Percentiles rank a stretch among this genome's conserved stretches.
Evolutionary conservation across 169 alveolate genomes (phyloP).

Genomic region (Plasmodium cynomolgi): DNA sequence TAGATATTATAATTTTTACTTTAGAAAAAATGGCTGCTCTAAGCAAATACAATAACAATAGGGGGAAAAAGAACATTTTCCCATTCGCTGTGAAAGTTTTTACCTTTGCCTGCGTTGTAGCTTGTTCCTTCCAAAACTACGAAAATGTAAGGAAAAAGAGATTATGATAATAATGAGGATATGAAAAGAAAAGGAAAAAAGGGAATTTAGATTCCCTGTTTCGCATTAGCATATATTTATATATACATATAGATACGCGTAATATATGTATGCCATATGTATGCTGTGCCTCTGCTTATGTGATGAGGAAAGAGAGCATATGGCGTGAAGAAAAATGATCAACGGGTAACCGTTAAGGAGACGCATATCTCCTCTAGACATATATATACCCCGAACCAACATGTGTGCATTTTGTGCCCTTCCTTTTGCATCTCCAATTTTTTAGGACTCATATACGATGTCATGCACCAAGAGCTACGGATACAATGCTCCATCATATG

Average conservation of each 20-base stretch:
- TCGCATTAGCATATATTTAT: not conserved
- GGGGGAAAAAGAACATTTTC: not conserved
- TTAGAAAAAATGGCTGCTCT: slow-evolving; percentile 19
- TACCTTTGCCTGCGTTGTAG: slow-evolving; percentile 9
- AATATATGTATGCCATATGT: not conserved
- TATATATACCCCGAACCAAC: not conserved
- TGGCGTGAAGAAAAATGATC: not conserved
- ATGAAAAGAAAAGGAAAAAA: not conserved
- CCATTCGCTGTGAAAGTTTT: not conserved
- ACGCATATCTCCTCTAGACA: not conserved
- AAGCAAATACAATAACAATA: slow-evolving; percentile 1
- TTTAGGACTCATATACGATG: not conserved
- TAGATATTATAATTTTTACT: not conserved
- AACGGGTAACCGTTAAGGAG: not conserved
- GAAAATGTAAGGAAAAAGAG: slow-evolving; percentile 12
- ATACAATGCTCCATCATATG: not conserved
- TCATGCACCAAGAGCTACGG: not conserved
- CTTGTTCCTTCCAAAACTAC: not conserved
- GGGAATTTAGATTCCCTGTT: not conserved
- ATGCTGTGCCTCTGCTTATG: not conserved
- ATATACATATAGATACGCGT: not conserved
- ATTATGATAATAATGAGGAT: not conserved
- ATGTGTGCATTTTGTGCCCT: not conserved
- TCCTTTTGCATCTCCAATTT: not conserved
- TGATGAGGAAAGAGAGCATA: not conserved